Percentiles rank a stretch among this genome's conserved stretches.
phyloP scores from a whole-genome alignment of 2,329 filamentous ascomycete genomes.

The Sporothrix variecibatus region DNA sequence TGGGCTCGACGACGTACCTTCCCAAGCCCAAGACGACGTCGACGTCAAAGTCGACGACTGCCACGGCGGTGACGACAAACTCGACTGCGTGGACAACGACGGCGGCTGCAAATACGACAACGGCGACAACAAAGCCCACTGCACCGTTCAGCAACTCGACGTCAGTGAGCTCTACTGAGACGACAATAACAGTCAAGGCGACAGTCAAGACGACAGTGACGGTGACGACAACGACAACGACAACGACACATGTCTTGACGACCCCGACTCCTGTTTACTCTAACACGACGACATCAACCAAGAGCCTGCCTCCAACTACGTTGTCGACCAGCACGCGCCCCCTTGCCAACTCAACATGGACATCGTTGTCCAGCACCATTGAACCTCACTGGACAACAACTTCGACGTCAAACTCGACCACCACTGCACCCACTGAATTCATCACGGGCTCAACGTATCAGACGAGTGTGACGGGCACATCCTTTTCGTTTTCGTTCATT shows the following conservation, averaged over 20 bases:
- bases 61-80: neutral
- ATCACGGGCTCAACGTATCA: neutral
- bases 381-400: neutral
- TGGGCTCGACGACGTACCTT: slow-evolving; percentile 14
- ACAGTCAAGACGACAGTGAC: neutral
- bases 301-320: neutral
- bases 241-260: neutral
- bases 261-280: neutral
- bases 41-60: neutral
- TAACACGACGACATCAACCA: neutral
- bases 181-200: neutral
- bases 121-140: neutral
- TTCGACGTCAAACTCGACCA: neutral
- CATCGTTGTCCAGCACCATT: neutral
- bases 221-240: neutral
- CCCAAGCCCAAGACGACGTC: slow-evolving; percentile 2
- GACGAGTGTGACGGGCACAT: neutral
- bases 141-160: slow-evolving; percentile 4
- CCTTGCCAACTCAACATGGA: neutral
- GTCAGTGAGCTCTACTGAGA: neutral
- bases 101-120: too few relatives aligned
- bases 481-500: neutral
- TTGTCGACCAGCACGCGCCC: neutral
- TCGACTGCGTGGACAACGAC: neutral
- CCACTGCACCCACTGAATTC: neutral